Base-by-base conservation (phyloP, 1,139 yeast species). In the Zygosaccharomyces sapae region DNA sequence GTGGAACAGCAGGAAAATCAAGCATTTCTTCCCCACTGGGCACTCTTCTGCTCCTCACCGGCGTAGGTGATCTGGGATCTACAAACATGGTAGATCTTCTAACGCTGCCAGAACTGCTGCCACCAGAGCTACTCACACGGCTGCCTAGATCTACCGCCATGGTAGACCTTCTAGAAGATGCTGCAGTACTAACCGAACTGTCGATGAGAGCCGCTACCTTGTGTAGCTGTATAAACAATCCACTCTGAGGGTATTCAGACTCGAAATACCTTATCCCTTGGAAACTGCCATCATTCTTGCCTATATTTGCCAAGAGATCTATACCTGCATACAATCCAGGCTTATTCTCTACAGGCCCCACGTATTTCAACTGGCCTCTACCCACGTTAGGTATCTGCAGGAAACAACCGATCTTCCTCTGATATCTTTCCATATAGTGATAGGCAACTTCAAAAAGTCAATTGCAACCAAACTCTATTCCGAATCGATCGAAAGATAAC, bases 311-410 rank as follows among this genome's bases (percentile, higher is more conserved):
- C 4, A 84, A 79, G 41, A 92, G 70, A 63, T 92, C 97, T 3
- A 92, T 76, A 0, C 98, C 98, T 3, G 90, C 96, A 69, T 83
- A 92, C n/a, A 74, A 70, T 0, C 96, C 96, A 4, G 70, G 67
- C 59, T 86, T 88, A 25, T 84, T 85, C 29, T 80, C 77, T 19
- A 92, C 87, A 1, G 77, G 70, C 0, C 97, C 97, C 22, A 81
- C 72, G 65, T 79, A 92, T 54, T 81, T 73, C 44, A 92, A 71
- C 12, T 81, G 72, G 1, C 94, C 97, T 39, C 62, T 55, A 4
- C 74, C 71, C 10, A 67, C 58, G 42, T 65, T 65, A 3, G 72
- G 70, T 2, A 70, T 61, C 40, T 62, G 61, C 29, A 62, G 52
- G 31, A 55, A 54, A 48, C 59, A 52, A 3, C 67, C 68, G 8